Evolutionary conservation across 306 rosid species (phyloP), one percentile per base, ranked within the genome.

Genomic region (Dryas drummondii): DNA sequence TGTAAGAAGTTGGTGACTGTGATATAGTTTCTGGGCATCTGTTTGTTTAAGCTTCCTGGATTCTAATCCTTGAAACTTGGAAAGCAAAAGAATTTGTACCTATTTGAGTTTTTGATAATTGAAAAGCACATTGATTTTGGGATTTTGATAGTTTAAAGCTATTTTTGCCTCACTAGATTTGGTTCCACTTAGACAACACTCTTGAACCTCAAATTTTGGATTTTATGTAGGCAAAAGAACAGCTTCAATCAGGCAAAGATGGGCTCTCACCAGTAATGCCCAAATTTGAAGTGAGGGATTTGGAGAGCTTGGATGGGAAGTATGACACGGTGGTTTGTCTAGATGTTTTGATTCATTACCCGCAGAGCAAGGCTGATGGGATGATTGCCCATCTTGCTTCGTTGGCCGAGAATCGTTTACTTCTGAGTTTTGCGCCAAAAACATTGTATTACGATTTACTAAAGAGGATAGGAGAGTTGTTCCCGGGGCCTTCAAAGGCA

Each of bases 401-500:
- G 4, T 61, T 94, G 86, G 99, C 97, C 6, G 80, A 82, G 78
- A 90, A 90, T 3, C 81, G 99, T 48, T 73, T 94, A 68, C 82
- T 94, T 80, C 81, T 94, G 67, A 94, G 99, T 76, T 94, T 94
- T 79, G 99, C 97, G 0, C 99, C 99, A 1, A 94, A 90, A 82
- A 94, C 97, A 19, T 84, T 92, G 47, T 94, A 87, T 75, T 90
- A 92, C 55, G 90, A 86, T 82, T 48, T 92, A 26, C 79, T 94
- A 22, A 94, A 94, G 91, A 87, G 99, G 85, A 75, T 90, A 74
- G 97, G 99, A 73, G 97, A 94, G 93, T 72, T 94, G 80, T 94
- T 94, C 82, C 97, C 99, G 0, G 97, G 99, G 49, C 97, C 99
- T 76, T 94, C 97, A 1, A 94, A 92, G 88, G 99, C 97, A 45